A percentile compares a stretch with the other conserved stretches of the same genome.
phyloP scores from a whole-genome alignment of 441 rosid species.

The Brassica hybrid region DNA sequence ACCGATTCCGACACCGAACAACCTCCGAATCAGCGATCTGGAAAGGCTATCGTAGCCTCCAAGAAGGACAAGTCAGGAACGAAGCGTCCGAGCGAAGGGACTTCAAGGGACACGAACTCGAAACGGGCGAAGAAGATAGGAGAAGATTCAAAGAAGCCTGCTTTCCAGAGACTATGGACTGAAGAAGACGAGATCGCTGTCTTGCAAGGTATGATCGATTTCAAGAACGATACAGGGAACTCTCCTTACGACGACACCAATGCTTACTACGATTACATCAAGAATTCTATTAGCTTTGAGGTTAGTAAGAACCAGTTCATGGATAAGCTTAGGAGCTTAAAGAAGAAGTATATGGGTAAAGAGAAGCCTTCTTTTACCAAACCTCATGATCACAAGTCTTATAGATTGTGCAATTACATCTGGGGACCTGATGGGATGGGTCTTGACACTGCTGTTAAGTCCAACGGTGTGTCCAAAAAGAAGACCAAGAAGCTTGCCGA shows the following conservation, averaged over 20 bases:
- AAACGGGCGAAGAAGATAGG: constrained; percentile 43
- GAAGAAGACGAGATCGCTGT: constrained; percentile 55
- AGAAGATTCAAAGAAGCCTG: constrained; percentile 45
- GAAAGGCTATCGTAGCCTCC: constrained; percentile 22
- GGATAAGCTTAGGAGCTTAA: constrained; percentile 55
- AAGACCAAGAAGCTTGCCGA: constrained; percentile 27
- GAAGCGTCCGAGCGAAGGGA: constrained; percentile 36
- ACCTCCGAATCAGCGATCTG: constrained; percentile 22
- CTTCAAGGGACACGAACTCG: constrained; percentile 3
- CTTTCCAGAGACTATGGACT: constrained; percentile 53
- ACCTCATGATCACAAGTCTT: constrained; percentile 49
- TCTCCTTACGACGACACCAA: constrained; percentile 39
- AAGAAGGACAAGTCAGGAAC: constrained; percentile 18
- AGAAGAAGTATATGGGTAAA: constrained; percentile 49
- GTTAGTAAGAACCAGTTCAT: constrained; percentile 48
- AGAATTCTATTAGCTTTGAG: constrained; percentile 47
- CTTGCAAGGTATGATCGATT: constrained; percentile 49
- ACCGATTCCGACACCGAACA: constrained; percentile 37
- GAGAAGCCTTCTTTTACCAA: constrained; percentile 41
- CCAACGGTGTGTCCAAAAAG: constrained; percentile 25
- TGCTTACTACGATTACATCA: constrained; percentile 48
- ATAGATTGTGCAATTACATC: constrained; percentile 42
- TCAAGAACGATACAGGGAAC: too few species aligned
- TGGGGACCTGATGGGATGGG: constrained; percentile 48
- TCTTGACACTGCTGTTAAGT: constrained; percentile 26